Base-by-base conservation (phyloP, 345 rosid genomes). In the Balakata baccata region DNA sequence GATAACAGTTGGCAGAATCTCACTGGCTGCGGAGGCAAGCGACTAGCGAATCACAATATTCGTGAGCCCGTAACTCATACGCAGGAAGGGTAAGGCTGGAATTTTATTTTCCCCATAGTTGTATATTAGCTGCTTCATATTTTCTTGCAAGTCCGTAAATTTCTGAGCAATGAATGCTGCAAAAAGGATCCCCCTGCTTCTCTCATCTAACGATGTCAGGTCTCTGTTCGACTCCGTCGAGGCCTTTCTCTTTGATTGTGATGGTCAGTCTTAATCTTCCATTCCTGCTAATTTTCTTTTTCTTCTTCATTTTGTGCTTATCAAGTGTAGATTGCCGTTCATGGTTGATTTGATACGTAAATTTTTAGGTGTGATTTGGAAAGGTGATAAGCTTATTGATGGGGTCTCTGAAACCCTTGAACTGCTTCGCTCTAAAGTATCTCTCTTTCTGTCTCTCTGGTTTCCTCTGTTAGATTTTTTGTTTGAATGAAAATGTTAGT, bases 361-460 rank as follows among this genome's bases (percentile, higher is more conserved):
- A 10, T 70, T 56, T 70, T 56, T 77, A 95, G 96, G 98, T 66
- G 99, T 95, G n/a, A 92, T 95, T 54, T 92, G 98, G 98, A 95
- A 85, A 79, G 97, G 97, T 22, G 92, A 90, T 50, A 86, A 76
- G 75, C 96, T 90, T 76, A 84, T 95, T 64, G 86, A 89, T 68
- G 96, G 98, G 41, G 94, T 88, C 49, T 70, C 87, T 51, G 66
- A 83, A 56, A 88, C 94, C 2, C 81, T 94, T 18, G 86, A 91
- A 41, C 43, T 84, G 79, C 89, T 94, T 74, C 94, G 97, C 41
- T 89, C 97, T 39, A 88, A 85, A 88, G 95, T 75, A 34, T 53
- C 18, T 69, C 16, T 46, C 34, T 50, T 6, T 17, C 10, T 10
- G 7, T 66, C 7, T 4, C 3, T 54, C 59, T 58, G 17, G 20